phyloP scores from a whole-genome alignment of 2,329 filamentous ascomycete genomes.

The Escovopsis weberi region DNA sequence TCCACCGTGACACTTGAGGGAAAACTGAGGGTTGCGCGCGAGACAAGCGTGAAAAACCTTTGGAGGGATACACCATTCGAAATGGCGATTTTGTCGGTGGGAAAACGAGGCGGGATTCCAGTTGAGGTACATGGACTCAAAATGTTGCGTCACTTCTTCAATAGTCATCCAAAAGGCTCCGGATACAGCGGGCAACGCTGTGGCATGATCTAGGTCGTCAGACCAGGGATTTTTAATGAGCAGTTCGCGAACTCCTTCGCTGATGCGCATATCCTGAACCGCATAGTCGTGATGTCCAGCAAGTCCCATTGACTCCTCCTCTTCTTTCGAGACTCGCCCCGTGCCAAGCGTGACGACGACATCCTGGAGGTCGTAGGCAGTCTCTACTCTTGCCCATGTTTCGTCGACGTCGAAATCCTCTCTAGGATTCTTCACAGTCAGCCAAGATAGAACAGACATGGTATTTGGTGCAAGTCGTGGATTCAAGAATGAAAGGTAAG shows the following conservation, averaged over 20 bases:
- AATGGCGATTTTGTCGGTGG: slow-evolving; percentile 77
- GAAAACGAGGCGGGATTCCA: slow-evolving; percentile 85
- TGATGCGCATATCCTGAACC: slow-evolving; percentile 60
- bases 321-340: slow-evolving; percentile 59
- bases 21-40: slow-evolving; percentile 57
- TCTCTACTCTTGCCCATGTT: slow-evolving; percentile 65
- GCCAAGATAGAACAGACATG: no score
- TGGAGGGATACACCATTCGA: slow-evolving; percentile 57
- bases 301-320: slow-evolving; percentile 69
- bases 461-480: no score
- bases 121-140: slow-evolving; percentile 92
- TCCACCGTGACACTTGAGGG: slow-evolving; percentile 41
- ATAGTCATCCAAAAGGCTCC: slow-evolving; percentile 93
- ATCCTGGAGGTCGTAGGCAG: slow-evolving; percentile 61
- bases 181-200: slow-evolving; percentile 13
- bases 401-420: slow-evolving; percentile 64
- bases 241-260: slow-evolving; percentile 48
- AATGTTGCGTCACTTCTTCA: slow-evolving; percentile 77
- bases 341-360: slow-evolving; percentile 85
- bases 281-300: slow-evolving; percentile 91
- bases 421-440: slow-evolving; percentile 22
- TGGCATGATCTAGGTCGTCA: slow-evolving; percentile 45
- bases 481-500: slow-evolving; percentile 5
- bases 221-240: slow-evolving; percentile 96
- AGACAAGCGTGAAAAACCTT: slow-evolving; percentile 38